A percentile compares a stretch with the other conserved stretches of the same genome.
Evolutionary conservation across 1,284 basidiomycete species (phyloP).

Genomic region (Leccinum fuscescens): DNA sequence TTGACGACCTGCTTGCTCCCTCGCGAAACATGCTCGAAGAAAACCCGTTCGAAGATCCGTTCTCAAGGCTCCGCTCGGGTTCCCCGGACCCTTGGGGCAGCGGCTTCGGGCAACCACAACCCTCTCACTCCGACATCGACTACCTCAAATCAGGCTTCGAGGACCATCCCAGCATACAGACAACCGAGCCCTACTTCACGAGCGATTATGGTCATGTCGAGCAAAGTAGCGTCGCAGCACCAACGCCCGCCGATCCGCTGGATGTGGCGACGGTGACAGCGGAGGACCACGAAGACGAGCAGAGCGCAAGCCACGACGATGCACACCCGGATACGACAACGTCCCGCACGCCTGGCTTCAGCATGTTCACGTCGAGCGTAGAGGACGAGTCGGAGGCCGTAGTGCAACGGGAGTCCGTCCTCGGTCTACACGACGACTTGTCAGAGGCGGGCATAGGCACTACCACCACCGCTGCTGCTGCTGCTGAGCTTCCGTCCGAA

Average conservation of each 20-base stretch:
- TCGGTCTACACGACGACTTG: slow-evolving; percentile 4
- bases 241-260: slow-evolving; percentile 39
- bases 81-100: slow-evolving; percentile 79
- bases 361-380: slow-evolving; percentile 19
- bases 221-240: slow-evolving; percentile 4
- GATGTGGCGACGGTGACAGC: slow-evolving; percentile 42
- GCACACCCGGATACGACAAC: slow-evolving; percentile 15
- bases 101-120: slow-evolving; percentile 31
- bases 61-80: slow-evolving; percentile 54
- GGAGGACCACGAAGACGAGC: slow-evolving; percentile 41
- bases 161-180: slow-evolving; percentile 29
- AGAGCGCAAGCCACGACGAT: slow-evolving; percentile 22
- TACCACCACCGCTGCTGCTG: neutral
- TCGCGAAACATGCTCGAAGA: slow-evolving; percentile 61
- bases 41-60: slow-evolving; percentile 78
- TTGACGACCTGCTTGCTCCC: slow-evolving; percentile 74
- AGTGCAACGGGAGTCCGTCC: slow-evolving; percentile 15
- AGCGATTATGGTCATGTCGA: slow-evolving; percentile 18
- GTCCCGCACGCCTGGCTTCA: slow-evolving; percentile 29
- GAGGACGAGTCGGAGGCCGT: slow-evolving; percentile 16
- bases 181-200: slow-evolving; percentile 24
- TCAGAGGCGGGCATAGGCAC: neutral
- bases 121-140: slow-evolving; percentile 24
- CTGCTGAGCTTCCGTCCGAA: neutral
- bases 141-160: slow-evolving; percentile 36